Evolutionary conservation across 2,329 filamentous ascomycete species (phyloP).

Genomic region (Rasamsonia emersonii): DNA sequence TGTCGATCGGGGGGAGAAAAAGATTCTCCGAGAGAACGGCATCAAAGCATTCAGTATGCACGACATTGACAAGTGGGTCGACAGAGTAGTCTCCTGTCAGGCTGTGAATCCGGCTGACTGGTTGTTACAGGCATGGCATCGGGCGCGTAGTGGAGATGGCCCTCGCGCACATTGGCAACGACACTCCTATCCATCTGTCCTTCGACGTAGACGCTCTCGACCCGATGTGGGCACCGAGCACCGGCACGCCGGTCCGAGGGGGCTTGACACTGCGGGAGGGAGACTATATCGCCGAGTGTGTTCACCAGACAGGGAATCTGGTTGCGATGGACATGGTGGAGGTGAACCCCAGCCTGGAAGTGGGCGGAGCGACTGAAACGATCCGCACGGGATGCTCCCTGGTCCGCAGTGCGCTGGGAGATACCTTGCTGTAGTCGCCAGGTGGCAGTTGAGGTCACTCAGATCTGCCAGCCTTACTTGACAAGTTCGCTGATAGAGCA

Average conservation of each 20-base stretch:
- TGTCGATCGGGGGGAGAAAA: conserved; percentile 90
- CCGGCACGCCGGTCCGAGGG: conserved; percentile 87
- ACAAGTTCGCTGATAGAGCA: no score
- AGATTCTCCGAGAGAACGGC: conserved; percentile 74
- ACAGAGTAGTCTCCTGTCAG: no score
- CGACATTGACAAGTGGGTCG: conserved; percentile 73
- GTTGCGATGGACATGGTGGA: conserved; percentile 76
- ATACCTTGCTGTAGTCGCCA: conserved; percentile 65
- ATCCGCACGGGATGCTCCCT: conserved; percentile 84
- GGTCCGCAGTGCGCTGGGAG: conserved; percentile 83
- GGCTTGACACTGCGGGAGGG: conserved; percentile 90
- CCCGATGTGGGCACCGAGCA: conserved; percentile 92
- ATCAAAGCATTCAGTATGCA: conserved; percentile 99
- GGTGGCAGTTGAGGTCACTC: no score
- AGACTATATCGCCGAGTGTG: conserved; percentile 88
- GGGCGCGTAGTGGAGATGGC: conserved; percentile 97
- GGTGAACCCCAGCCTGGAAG: conserved; percentile 65
- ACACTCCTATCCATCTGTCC: conserved; percentile 93
- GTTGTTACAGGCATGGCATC: conserved; percentile 70
- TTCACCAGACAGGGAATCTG: conserved; percentile 70
- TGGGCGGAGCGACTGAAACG: conserved; percentile 70
- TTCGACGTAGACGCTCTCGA: conserved; percentile 97
- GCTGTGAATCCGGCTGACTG: no score
- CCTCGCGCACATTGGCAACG: conserved; percentile 85
- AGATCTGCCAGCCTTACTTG: no score